Evolutionary conservation across 2,329 filamentous ascomycete genomes (phyloP).

Genomic region (Cladosporium sp.): DNA sequence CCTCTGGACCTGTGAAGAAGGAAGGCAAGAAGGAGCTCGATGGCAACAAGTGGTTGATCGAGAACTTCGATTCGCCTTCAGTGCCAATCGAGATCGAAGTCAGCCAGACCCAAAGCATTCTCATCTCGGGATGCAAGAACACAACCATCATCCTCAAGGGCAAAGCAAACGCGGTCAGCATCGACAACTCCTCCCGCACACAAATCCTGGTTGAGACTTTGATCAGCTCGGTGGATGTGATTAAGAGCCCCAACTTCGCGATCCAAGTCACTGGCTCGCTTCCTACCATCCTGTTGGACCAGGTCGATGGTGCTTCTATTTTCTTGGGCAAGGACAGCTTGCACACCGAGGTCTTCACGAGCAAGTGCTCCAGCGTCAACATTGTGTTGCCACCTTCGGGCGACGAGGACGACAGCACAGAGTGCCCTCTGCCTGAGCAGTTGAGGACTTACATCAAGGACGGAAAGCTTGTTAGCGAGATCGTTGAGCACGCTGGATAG

Average conservation of each 20-base stretch:
- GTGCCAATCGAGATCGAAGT: constrained; percentile 80
- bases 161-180: constrained; percentile 94
- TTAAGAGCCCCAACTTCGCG: constrained; percentile 93
- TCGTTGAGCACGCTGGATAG: constrained; percentile 89
- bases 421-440: constrained; percentile 86
- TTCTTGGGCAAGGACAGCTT: constrained; percentile 82
- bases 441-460: constrained; percentile 78
- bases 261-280: constrained; percentile 78
- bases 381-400: constrained; percentile 73
- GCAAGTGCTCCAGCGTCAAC: constrained; percentile 86
- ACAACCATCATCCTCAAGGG: constrained; percentile 85
- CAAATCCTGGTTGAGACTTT: constrained; percentile 87
- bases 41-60: constrained; percentile 89
- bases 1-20: constrained; percentile 28
- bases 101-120: constrained; percentile 79
- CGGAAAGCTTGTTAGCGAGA: constrained; percentile 83
- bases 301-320: constrained; percentile 85
- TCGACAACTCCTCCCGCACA: constrained; percentile 84
- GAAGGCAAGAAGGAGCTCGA: constrained; percentile 52
- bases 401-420: constrained; percentile 74
- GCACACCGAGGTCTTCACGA: constrained; percentile 80
- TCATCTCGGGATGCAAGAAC: constrained; percentile 90
- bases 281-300: constrained; percentile 87
- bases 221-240: constrained; percentile 88
- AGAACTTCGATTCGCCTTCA: constrained; percentile 81